Evolutionary conservation across 1,284 basidiomycete species (phyloP).

Genomic region (Phellinidium pouzarii): DNA sequence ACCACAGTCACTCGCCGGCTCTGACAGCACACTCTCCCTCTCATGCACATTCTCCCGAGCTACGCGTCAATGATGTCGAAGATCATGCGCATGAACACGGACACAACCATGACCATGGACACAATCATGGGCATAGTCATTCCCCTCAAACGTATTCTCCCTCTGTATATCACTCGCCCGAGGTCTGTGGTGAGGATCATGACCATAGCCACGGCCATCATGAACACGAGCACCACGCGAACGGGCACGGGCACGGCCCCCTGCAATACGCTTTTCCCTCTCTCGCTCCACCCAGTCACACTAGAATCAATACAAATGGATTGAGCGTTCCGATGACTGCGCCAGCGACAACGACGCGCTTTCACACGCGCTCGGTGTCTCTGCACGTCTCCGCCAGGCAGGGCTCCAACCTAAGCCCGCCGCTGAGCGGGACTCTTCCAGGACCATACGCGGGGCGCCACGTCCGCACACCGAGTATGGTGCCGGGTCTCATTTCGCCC

Average conservation of each 20-base stretch:
- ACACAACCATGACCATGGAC: constrained; percentile 27
- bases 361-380: constrained; percentile 17
- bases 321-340: constrained; percentile 8
- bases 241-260: not conserved
- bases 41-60: constrained; percentile 21
- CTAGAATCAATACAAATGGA: not conserved
- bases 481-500: constrained; percentile 11
- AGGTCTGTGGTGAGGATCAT: not conserved
- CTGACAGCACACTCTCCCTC: constrained; percentile 30
- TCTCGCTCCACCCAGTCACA: constrained; percentile 1
- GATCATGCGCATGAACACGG: constrained; percentile 26
- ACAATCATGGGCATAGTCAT: constrained; percentile 21
- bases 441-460: constrained; percentile 1
- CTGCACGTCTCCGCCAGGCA: constrained; percentile 13
- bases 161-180: constrained; percentile 18
- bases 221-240: constrained; percentile 12
- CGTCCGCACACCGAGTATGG: constrained; percentile 11
- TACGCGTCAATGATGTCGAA: constrained; percentile 17
- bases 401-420: not conserved
- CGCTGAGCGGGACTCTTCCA: not conserved
- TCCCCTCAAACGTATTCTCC: constrained; percentile 14
- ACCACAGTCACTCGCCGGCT: constrained; percentile 23
- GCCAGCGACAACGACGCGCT: constrained; percentile 12
- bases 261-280: constrained; percentile 8
- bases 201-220: constrained; percentile 8